Percentiles rank a stretch among this genome's conserved stretches.
Evolutionary conservation across 2,329 filamentous ascomycete species (phyloP).

Genomic region (Ascochyta pisi): DNA sequence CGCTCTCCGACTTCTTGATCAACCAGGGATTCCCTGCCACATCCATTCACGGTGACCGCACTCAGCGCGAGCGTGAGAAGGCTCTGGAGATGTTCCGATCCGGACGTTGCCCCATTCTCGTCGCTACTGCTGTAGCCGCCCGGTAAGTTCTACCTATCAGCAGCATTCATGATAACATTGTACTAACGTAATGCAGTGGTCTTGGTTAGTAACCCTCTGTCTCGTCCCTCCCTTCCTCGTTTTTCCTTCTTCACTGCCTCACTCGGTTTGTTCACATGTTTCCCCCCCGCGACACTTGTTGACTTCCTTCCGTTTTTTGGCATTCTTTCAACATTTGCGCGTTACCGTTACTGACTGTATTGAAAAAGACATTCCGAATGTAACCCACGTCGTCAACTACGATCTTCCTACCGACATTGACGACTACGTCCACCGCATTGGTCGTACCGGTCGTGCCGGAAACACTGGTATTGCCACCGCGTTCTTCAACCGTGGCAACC

Average conservation of each 20-base stretch:
- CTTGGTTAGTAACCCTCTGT: constrained; percentile 2
- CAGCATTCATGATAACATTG: no score
- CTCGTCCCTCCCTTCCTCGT: background rate
- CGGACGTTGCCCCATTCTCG: constrained; percentile 92
- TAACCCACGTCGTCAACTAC: constrained; percentile 98
- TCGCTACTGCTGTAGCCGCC: constrained; percentile 95
- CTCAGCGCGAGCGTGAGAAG: constrained; percentile 97
- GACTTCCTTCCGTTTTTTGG: background rate
- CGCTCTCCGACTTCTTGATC: constrained; percentile 95
- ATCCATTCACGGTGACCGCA: constrained; percentile 97
- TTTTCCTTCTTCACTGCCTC: background rate
- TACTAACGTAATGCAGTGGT: background rate
- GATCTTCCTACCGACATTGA: constrained; percentile 99
- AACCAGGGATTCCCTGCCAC: constrained; percentile 98
- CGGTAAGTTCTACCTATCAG: constrained; percentile 40
- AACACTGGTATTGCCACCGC: constrained; percentile 98
- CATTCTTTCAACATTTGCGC: no score
- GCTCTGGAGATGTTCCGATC: constrained; percentile 98
- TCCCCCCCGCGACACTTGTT: background rate
- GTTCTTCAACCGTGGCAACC: constrained; percentile 99
- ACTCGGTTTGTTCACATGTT: background rate
- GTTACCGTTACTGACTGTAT: background rate
- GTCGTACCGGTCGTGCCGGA: constrained; percentile 98
- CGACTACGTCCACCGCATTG: constrained; percentile 98
- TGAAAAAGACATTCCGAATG: constrained; percentile 83